A percentile compares a stretch with the other conserved stretches of the same genome.
These are phyloP conservation scores for Candida sakaeoensis DNA, from an alignment of 805 yeast genomes.

Conservation along the genomic window DNA sequence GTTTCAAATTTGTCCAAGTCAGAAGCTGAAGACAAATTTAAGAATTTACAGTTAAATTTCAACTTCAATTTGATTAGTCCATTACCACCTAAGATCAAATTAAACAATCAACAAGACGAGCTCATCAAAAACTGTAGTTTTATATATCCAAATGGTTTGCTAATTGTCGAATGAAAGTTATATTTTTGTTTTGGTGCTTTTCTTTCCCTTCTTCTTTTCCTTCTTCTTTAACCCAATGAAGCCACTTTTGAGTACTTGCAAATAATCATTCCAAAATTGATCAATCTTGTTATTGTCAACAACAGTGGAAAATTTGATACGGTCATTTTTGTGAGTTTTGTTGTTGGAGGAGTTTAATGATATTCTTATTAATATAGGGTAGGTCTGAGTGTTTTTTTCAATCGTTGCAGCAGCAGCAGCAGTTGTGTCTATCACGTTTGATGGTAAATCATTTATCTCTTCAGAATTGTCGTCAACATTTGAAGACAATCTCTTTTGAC, in stretches of 20 bases:
- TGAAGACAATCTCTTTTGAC: conserved; percentile 49
- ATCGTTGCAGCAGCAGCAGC: conserved; percentile 12
- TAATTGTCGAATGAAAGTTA: conserved; percentile 52
- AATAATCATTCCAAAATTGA: conserved; percentile 73
- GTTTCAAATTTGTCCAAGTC: conserved; percentile 18
- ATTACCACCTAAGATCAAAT: conserved; percentile 33
- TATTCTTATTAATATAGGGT: conserved; percentile 66
- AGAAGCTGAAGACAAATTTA: conserved; percentile 22
- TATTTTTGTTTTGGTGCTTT: conserved; percentile 33
- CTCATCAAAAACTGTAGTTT: conserved; percentile 59
- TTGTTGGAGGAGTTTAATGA: conserved; percentile 46
- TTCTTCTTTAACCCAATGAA: conserved; percentile 76
- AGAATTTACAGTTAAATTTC: conserved; percentile 21
- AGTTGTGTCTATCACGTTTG: conserved; percentile 26
- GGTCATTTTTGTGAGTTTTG: conserved; percentile 36
- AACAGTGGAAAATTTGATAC: conserved; percentile 67
- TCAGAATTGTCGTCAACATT: background rate
- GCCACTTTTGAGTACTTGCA: conserved; percentile 65
- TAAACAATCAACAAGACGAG: conserved; percentile 36
- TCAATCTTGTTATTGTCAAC: conserved; percentile 61
- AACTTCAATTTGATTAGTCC: conserved; percentile 33
- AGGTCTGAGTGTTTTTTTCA: conserved; percentile 28
- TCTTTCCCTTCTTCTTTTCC: conserved; percentile 71
- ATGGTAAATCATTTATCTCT: conserved; percentile 27
- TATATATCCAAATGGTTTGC: conserved; percentile 44